Evolutionary conservation across 805 yeast genomes (phyloP), one percentile per base, ranked within the genome.

Genomic region (Candida schatavii): DNA sequence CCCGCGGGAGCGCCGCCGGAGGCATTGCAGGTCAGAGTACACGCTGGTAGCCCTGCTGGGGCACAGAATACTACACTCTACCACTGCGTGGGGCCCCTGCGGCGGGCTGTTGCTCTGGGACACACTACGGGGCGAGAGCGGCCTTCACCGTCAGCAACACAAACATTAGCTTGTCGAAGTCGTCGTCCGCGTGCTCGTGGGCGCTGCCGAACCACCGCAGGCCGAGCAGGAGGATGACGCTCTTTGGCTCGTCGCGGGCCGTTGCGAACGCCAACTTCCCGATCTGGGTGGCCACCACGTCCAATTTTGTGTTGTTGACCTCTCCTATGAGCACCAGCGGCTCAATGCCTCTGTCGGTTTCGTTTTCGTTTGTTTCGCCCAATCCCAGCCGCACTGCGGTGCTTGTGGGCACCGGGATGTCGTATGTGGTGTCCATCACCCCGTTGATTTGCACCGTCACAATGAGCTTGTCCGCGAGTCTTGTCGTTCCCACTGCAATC

Each of bases 381-480:
- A 20, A 14, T 13, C 14, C 25, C 28, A 14, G 42, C 9, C 37
- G 42, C 3, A 31, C 42, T 5, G 15, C 32, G 4, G 40, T 22
- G 21, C 31, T 26, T 4, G 53, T 50, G 5, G 56, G 44, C 22
- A 59, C 44, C 13, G 68, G 74, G 7, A 75, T 59, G 37, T 73
- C 77, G 45, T 70, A 72, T 2, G 80, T 74, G 15, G 77, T 62
- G 56, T 78, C 81, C 53, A 71, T 62, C n/a, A 70, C 64, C 0
- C 78, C 79, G 48, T 75, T 56, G 27, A 57, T 57, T 35, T 67
- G 61, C 11, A 76, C 51, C 34, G 66, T 64, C 25, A 76, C 27
- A 2, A 75, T 55, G 34, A 60, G 51, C 44, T 64, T 66, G 44
- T 75, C 74, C 2, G 54, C 54, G 22, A 71, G 62, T 17, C 65